Evolutionary conservation across 1,284 basidiomycete genomes (phyloP).

Genomic region (Tylopilus orsonianus): DNA sequence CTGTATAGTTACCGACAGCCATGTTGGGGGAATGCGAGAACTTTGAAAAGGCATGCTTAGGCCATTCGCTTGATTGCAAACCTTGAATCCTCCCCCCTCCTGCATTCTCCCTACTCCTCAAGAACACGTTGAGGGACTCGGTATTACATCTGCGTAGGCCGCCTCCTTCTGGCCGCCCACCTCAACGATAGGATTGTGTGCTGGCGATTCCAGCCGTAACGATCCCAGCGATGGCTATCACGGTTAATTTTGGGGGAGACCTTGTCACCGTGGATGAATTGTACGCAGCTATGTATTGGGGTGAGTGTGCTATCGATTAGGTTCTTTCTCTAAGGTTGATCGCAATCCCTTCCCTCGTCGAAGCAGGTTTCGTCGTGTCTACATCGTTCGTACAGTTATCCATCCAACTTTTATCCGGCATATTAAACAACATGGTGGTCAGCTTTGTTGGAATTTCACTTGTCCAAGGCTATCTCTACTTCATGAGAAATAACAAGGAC

Average conservation of each 20-base stretch:
- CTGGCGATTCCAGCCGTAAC: neutral
- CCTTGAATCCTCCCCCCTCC: neutral
- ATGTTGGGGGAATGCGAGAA: neutral
- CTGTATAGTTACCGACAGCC: neutral
- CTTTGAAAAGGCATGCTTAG: slow-evolving; percentile 2
- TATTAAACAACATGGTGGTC: neutral
- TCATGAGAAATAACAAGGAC: slow-evolving; percentile 18
- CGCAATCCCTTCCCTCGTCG: neutral
- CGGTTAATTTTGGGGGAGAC: slow-evolving; percentile 6
- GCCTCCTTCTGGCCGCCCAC: neutral
- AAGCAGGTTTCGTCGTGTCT: slow-evolving; percentile 21
- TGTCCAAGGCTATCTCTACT: slow-evolving; percentile 25
- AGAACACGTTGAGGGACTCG: neutral
- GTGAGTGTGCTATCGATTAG: slow-evolving; percentile 7
- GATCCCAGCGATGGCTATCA: slow-evolving; percentile 7
- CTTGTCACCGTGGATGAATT: slow-evolving; percentile 8
- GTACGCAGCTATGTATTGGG: slow-evolving; percentile 24
- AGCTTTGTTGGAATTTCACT: slow-evolving; percentile 26
- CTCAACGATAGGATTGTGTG: neutral
- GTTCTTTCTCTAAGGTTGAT: neutral
- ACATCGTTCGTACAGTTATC: slow-evolving; percentile 16
- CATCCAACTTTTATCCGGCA: neutral
- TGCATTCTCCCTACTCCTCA: neutral
- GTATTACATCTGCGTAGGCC: neutral
- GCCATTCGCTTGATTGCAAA: neutral